Percentiles rank a stretch among this genome's conserved stretches.
Evolutionary conservation across 2,329 filamentous ascomycete genomes (phyloP).

Genomic region (Gnomoniopsis sp.): DNA sequence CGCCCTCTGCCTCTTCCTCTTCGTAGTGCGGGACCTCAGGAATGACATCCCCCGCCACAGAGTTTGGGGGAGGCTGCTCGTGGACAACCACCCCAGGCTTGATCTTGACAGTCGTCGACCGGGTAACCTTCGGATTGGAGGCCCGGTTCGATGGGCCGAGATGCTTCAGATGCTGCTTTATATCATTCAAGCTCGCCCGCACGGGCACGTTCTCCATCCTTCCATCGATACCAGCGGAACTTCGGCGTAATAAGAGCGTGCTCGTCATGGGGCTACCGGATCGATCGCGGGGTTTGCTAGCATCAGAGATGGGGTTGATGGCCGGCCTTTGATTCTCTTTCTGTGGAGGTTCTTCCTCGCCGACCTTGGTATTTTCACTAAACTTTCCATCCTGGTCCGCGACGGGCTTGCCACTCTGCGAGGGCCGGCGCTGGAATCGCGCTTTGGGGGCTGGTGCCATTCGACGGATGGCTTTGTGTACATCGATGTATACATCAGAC

Average conservation of each 20-base stretch:
- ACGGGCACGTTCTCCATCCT: constrained; percentile 49
- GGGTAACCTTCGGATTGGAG: constrained; percentile 59
- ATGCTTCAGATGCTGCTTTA: constrained; percentile 61
- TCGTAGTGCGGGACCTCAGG: constrained; percentile 13
- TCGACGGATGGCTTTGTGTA: constrained; percentile 94
- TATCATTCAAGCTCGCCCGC: constrained; percentile 59
- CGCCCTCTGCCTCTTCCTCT: constrained; percentile 23
- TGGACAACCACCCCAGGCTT: constrained; percentile 42
- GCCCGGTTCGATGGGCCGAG: constrained; percentile 67
- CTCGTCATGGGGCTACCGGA: constrained; percentile 47
- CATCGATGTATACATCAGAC: constrained; percentile 96
- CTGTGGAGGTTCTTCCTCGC: constrained; percentile 23
- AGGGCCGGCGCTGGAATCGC: constrained; percentile 45
- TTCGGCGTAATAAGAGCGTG: constrained; percentile 58
- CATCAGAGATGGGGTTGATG: constrained; percentile 32
- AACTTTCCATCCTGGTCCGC: constrained; percentile 23
- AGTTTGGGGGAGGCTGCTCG: constrained; percentile 20
- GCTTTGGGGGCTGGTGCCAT: constrained; percentile 80
- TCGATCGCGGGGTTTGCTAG: constrained; percentile 35
- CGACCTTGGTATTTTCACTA: constrained; percentile 25
- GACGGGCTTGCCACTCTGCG: constrained; percentile 5
- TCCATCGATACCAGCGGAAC: constrained; percentile 53
- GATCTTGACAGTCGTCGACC: constrained; percentile 63
- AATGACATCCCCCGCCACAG: constrained; percentile 22
- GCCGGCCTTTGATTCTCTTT: constrained; percentile 25